Evolutionary conservation across 257 asterid genomes (phyloP), one percentile per base, ranked within the genome.

Genomic region (Linaria vulgaris): DNA sequence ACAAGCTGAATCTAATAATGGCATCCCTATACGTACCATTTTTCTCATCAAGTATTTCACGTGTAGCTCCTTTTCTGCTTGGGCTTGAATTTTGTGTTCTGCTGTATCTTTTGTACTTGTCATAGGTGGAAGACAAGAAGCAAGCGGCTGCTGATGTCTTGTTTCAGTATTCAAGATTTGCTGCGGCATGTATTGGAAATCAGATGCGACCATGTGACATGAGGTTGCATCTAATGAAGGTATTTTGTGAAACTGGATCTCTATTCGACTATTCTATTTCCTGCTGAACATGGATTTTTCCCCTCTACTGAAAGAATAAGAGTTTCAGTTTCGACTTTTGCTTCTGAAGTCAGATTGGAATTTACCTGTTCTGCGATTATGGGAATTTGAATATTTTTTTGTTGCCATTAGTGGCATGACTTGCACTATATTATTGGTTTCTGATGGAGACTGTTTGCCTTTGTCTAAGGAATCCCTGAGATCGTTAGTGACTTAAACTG

Each of bases 151-250:
- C 96, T 17, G 96, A 91, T 82, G 98, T 86, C 59, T 59, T 88
- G 80, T 85, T 79, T 74, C 83, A 84, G 23, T 91, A 91, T 77
- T 91, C 98, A 49, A 86, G 75, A 64, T 91, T 91, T 78, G 96
- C 82, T 27, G 76, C 88, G 83, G 96, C 86, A 0, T 85, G 89
- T 64, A 76, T 91, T 31, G 98, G 98, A 21, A 79, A 83, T 74
- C 95, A 83, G 74, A 89, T 72, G 61, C 87, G 96, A 31, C 98
- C 98, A 22, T 91, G 98, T 63, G 98, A 91, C 80, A 56, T 91
- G 34, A 86, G 96, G 81, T 63, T 91, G 87, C 98, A 91, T 77
- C 78, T 91, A 82, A 91, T 91, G 96, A 91, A 88, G 96, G 98
- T 91, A 73, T 60, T 69, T n/a, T 23, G 17, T 23, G n/a, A n/a